These are phyloP conservation scores for Fusarium nematophilum DNA, from an alignment of 2,329 filamentous ascomycete species.

Conservation along the genomic window DNA sequence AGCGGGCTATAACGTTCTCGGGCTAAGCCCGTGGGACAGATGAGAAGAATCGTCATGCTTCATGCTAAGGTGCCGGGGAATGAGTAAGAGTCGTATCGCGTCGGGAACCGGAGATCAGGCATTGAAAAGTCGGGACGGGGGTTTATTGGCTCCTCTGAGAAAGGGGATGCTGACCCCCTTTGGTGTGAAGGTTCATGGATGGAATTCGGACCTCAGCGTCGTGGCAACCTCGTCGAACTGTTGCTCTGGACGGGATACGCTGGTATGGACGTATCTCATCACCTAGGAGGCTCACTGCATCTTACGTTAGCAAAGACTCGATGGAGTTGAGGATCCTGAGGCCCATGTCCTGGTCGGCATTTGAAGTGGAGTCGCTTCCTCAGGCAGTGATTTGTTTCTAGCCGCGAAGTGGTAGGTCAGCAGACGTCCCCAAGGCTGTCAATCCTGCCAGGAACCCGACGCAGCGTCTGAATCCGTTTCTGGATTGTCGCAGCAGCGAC, in stretches of 20 bases:
- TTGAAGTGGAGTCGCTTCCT: not conserved
- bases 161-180: no score
- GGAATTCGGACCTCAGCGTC: no score
- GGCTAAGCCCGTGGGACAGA: constrained; percentile 13
- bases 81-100: constrained; percentile 7
- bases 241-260: no score
- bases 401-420: constrained; percentile 7
- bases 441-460: constrained; percentile 36
- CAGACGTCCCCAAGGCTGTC: constrained; percentile 19
- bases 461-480: constrained; percentile 27
- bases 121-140: constrained; percentile 15
- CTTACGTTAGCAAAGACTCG: constrained; percentile 1
- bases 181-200: no score
- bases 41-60: constrained; percentile 27
- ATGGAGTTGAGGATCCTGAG: no score
- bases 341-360: constrained; percentile 6
- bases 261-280: no score
- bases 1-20: constrained; percentile 19
- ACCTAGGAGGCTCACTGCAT: constrained; percentile 1
- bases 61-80: constrained; percentile 27
- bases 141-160: no score
- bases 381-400: not conserved
- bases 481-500: constrained; percentile 29
- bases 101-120: constrained; percentile 16
- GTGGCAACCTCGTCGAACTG: not conserved